Percentiles rank a stretch among this genome's conserved stretches.
Evolutionary conservation across 2,329 filamentous ascomycete species (phyloP).

Genomic region (Ophiobolus disseminans): DNA sequence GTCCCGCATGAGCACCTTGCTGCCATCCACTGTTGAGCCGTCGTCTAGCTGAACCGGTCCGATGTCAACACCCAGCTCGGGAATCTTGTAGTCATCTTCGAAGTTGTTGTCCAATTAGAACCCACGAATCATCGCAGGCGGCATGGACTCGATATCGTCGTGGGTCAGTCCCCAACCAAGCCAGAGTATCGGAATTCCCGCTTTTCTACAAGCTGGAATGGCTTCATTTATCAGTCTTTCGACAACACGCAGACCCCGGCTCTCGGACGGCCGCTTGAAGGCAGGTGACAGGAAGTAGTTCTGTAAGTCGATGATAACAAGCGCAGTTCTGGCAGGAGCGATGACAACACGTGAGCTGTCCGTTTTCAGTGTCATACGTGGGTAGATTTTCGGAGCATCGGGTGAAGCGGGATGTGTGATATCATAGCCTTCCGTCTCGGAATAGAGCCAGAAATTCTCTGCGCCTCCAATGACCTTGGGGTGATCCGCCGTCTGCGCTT

Average conservation of each 20-base stretch:
- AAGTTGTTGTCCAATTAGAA: conserved; percentile 10
- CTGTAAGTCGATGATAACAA: conserved; percentile 63
- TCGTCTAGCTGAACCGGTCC: conserved; percentile 6
- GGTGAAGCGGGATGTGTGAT: conserved; percentile 11
- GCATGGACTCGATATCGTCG: conserved; percentile 3
- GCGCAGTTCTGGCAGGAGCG: conserved; percentile 52
- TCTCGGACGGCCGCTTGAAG: conserved; percentile 39
- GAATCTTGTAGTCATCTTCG: not conserved
- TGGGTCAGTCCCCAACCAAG: not conserved
- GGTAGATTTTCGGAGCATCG: conserved; percentile 6
- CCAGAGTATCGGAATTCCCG: not conserved
- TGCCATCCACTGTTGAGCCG: conserved; percentile 3
- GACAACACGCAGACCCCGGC: not conserved
- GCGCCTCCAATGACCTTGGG: not conserved
- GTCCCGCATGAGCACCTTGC: conserved; percentile 6
- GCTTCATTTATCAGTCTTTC: not conserved
- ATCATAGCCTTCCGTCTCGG: conserved; percentile 9
- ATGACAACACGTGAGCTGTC: conserved; percentile 29
- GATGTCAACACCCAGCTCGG: conserved; percentile 2
- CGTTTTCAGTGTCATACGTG: conserved; percentile 7
- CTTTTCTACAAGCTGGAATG: not conserved
- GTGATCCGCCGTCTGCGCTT: too few species aligned
- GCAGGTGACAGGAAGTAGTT: conserved; percentile 59
- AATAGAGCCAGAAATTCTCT: conserved; percentile 9
- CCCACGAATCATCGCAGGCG: conserved; percentile 5